Percentiles rank a stretch among this genome's conserved stretches.
Conservation (phyloP, 495 filamentous ascomycete genomes). For the Oleoguttula mirabilis region DNA sequence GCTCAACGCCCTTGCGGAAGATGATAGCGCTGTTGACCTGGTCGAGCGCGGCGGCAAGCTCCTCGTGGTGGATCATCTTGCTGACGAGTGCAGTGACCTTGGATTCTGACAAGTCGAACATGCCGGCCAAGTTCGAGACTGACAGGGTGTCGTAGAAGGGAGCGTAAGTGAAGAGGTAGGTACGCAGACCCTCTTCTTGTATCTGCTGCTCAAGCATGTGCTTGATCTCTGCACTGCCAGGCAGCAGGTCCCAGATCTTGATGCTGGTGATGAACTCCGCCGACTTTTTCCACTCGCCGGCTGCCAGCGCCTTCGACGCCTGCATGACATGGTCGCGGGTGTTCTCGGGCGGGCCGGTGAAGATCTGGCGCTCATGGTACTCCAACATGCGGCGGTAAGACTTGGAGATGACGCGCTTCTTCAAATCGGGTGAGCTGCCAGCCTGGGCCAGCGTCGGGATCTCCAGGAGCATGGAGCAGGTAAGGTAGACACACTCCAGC, state of each 20-base stretch:
- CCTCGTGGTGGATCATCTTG: conserved; percentile 99
- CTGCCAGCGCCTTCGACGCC: conserved; percentile 88
- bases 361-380: conserved; percentile 98
- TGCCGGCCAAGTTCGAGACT: conserved; percentile 66
- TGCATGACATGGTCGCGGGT: conserved; percentile 98
- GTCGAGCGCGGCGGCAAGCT: conserved; percentile 89
- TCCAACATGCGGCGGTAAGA: conserved; percentile 98
- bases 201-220: conserved; percentile 92
- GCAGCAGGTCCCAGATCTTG: conserved; percentile 99
- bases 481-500: conserved; percentile 95
- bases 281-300: conserved; percentile 96
- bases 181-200: conserved; percentile 93
- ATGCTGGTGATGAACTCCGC: conserved; percentile 85
- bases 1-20: conserved; percentile 98
- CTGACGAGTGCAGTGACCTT: conserved; percentile 91
- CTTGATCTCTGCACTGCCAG: conserved; percentile 81
- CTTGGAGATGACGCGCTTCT: conserved; percentile 97
- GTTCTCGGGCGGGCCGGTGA: conserved; percentile 96
- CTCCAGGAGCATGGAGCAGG: conserved; percentile 96
- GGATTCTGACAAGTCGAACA: conserved; percentile 87
- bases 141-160: conserved; percentile 97
- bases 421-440: conserved; percentile 89
- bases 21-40: conserved; percentile 96
- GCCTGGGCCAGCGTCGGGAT: conserved; percentile 94
- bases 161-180: conserved; percentile 98